Evolutionary conservation across 1,284 basidiomycete genomes (phyloP).

Genomic region (Cystobasidiaceae sp.): DNA sequence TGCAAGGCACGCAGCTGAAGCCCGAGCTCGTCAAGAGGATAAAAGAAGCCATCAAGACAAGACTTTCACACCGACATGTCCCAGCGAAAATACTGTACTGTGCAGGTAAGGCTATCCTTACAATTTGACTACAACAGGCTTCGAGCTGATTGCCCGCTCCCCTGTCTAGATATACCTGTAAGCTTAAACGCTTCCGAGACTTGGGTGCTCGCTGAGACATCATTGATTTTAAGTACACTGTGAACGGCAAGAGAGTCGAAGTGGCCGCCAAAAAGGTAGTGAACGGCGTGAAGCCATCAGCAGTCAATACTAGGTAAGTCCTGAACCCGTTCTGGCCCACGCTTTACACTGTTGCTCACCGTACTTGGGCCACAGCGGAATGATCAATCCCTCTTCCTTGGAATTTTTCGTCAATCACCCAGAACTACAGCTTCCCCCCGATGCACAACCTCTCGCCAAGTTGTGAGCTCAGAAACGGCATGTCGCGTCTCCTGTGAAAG

Average conservation of each 20-base stretch:
- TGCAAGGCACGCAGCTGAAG: conserved; percentile 54
- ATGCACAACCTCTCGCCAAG: conserved; percentile 8
- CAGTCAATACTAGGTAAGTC: conserved; percentile 34
- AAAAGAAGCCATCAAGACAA: conserved; percentile 31
- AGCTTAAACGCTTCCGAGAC: neutral
- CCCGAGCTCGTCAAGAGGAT: conserved; percentile 54
- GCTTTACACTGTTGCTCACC: neutral
- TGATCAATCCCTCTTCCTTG: conserved; percentile 27
- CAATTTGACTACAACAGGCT: conserved; percentile 55
- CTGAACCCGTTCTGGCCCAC: no score
- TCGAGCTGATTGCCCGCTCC: conserved; percentile 51
- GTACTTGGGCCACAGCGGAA: neutral
- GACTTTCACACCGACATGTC: conserved; percentile 34
- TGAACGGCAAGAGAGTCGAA: conserved; percentile 81
- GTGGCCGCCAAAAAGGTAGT: conserved; percentile 70
- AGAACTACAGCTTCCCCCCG: conserved; percentile 24
- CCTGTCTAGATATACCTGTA: neutral
- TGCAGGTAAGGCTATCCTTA: conserved; percentile 33
- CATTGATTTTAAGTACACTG: conserved; percentile 54
- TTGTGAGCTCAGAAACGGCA: no score
- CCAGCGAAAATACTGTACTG: conserved; percentile 26
- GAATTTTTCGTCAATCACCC: conserved; percentile 30
- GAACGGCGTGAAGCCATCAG: conserved; percentile 34
- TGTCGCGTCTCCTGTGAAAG: no score
- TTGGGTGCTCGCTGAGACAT: neutral